Percentiles rank a stretch among this genome's conserved stretches.
phyloP scores from a whole-genome alignment of 495 filamentous ascomycete species.

The Parathielavia appendiculata region DNA sequence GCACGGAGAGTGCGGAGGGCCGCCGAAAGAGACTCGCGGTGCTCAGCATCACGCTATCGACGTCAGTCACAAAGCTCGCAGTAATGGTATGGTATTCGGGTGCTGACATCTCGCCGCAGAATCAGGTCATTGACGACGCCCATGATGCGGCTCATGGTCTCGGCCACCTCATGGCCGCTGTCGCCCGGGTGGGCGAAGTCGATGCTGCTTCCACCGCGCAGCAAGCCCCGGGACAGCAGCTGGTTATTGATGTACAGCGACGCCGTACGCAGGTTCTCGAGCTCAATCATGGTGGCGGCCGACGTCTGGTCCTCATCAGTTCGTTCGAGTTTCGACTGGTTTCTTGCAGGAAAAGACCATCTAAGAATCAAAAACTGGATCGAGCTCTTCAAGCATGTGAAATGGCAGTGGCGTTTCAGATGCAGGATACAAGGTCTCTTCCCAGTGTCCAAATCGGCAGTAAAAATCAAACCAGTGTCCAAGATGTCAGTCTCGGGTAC shows the following conservation, averaged over 20 bases:
- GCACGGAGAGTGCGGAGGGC: constrained; percentile 71
- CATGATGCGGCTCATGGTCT: constrained; percentile 80
- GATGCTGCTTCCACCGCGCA: constrained; percentile 78
- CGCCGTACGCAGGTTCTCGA: constrained; percentile 75
- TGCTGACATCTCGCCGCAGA: constrained; percentile 68
- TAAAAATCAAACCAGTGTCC: constrained; percentile 10
- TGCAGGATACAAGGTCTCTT: constrained; percentile 2
- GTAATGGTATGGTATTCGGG: neutral
- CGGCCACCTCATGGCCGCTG: constrained; percentile 56
- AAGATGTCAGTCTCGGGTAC: constrained; percentile 12
- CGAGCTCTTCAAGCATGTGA: neutral
- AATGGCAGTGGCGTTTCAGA: neutral
- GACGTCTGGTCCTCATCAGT: constrained; percentile 13
- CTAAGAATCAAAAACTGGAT: neutral
- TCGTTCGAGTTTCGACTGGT: neutral
- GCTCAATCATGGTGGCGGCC: constrained; percentile 56
- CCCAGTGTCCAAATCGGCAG: neutral
- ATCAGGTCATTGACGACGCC: constrained; percentile 91
- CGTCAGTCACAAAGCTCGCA: constrained; percentile 5
- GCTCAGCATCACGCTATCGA: constrained; percentile 75
- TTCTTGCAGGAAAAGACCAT: neutral
- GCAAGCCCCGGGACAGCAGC: constrained; percentile 78
- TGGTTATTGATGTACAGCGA: constrained; percentile 96
- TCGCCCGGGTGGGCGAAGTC: constrained; percentile 75
- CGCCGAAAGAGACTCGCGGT: constrained; percentile 71